Percentiles rank a stretch among this genome's conserved stretches.
phyloP scores from a whole-genome alignment of 176 grass and related monocot genomes.

The Paspalum notatum region DNA sequence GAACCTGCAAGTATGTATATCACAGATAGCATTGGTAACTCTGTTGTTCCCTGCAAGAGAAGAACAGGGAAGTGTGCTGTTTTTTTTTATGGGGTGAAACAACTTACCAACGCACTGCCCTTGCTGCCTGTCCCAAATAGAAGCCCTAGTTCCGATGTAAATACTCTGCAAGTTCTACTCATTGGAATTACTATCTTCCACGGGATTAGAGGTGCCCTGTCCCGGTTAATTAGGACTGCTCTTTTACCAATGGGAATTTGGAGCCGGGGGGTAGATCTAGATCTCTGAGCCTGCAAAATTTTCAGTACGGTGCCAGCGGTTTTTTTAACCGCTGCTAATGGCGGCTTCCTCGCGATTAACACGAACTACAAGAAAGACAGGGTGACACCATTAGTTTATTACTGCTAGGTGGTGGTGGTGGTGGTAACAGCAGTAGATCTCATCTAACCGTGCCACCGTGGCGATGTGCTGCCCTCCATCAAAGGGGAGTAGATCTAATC shows the following conservation, averaged over 20 bases:
- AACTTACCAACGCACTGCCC: constrained; percentile 42
- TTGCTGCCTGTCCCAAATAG: constrained; percentile 47
- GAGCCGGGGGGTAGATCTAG: constrained; percentile 56
- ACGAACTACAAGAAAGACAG: constrained; percentile 53
- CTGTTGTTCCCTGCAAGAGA: constrained; percentile 23
- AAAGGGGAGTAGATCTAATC: constrained; percentile 40
- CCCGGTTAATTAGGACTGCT: constrained; percentile 60
- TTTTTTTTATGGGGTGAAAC: constrained; percentile 33
- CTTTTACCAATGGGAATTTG: constrained; percentile 75
- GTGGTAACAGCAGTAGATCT: constrained; percentile 37
- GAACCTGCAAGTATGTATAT: background rate
- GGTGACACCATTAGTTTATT: constrained; percentile 35
- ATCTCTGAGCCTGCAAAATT: constrained; percentile 53
- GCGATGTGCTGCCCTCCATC: constrained; percentile 50
- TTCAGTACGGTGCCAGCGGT: background rate
- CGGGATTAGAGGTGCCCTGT: constrained; percentile 57
- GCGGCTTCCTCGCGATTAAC: constrained; percentile 55
- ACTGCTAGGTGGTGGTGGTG: constrained; percentile 24
- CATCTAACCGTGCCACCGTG: constrained; percentile 43
- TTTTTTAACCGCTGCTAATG: constrained; percentile 49
- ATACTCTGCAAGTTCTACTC: constrained; percentile 62
- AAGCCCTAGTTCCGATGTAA: constrained; percentile 70
- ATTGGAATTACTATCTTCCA: constrained; percentile 60
- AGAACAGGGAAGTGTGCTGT: constrained; percentile 29
- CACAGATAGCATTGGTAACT: background rate